Percentiles rank a stretch among this genome's conserved stretches.
Evolutionary conservation across 345 rosid genomes (phyloP).

Genomic region (Euphorbia tirucalli): DNA sequence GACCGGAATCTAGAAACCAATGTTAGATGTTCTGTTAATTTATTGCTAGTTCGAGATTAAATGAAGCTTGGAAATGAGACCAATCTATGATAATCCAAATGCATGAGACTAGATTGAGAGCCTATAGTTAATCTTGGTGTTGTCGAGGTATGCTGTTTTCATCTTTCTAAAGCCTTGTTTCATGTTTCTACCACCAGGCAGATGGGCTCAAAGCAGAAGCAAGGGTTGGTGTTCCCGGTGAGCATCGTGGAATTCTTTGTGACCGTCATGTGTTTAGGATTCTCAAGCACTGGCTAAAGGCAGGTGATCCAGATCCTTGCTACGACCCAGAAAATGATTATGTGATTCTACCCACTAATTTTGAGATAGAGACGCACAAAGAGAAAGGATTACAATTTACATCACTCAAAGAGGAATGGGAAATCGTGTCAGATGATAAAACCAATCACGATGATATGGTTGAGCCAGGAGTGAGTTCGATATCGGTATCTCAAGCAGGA

Average conservation of each 20-base stretch:
- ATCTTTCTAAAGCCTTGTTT: neutral
- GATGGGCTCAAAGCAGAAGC: slow-evolving; percentile 94
- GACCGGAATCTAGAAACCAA: neutral
- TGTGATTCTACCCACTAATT: slow-evolving; percentile 72
- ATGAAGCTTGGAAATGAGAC: neutral
- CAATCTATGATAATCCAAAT: neutral
- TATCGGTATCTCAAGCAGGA: slow-evolving; percentile 48
- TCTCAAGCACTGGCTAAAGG: slow-evolving; percentile 85
- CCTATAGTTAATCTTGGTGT: too few relatives aligned
- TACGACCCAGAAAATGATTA: slow-evolving; percentile 89
- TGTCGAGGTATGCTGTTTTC: neutral
- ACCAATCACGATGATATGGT: slow-evolving; percentile 18
- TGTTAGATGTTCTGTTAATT: neutral
- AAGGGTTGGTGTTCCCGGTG: slow-evolving; percentile 90
- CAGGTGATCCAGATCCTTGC: slow-evolving; percentile 73
- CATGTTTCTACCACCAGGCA: slow-evolving; percentile 43
- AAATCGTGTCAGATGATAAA: slow-evolving; percentile 49
- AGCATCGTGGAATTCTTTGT: slow-evolving; percentile 83
- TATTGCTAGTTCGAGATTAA: neutral
- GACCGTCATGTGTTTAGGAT: slow-evolving; percentile 87
- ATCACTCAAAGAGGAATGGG: slow-evolving; percentile 90
- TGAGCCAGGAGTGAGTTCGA: slow-evolving; percentile 41
- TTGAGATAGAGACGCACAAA: slow-evolving; percentile 54
- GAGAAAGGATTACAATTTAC: slow-evolving; percentile 73
- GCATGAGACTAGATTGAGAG: too few relatives aligned